Conservation (phyloP, 1,139 yeast genomes). For the Lodderomyces metapsilosis region DNA sequence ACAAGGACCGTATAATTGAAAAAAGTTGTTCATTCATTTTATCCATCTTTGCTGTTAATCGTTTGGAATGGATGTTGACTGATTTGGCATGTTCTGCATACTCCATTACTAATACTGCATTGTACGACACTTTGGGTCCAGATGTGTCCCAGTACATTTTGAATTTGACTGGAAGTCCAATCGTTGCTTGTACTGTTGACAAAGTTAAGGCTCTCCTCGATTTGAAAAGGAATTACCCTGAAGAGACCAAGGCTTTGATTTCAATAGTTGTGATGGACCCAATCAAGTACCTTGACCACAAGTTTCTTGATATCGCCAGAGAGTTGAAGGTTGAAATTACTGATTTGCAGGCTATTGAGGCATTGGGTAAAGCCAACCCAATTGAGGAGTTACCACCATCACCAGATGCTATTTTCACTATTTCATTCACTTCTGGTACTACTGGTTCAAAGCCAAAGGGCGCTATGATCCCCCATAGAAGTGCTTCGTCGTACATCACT, state of each 20-base stretch:
- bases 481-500: slow-evolving; percentile 46
- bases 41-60: slow-evolving; percentile 30
- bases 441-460: slow-evolving; percentile 68
- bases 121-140: slow-evolving; percentile 35
- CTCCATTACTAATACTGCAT: slow-evolving; percentile 34
- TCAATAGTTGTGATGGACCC: slow-evolving; percentile 36
- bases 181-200: slow-evolving; percentile 30
- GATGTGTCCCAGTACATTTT: slow-evolving; percentile 29
- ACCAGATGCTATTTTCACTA: slow-evolving; percentile 55
- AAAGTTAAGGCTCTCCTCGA: slow-evolving; percentile 23
- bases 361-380: slow-evolving; percentile 48
- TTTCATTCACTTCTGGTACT: slow-evolving; percentile 74
- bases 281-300: slow-evolving; percentile 11
- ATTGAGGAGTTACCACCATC: slow-evolving; percentile 46
- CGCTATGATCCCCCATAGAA: slow-evolving; percentile 54
- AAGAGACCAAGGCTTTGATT: slow-evolving; percentile 22
- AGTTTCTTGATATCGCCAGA: slow-evolving; percentile 19
- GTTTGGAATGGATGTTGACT: slow-evolving; percentile 36
- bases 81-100: slow-evolving; percentile 34
- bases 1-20: slow-evolving; percentile 13
- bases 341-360: slow-evolving; percentile 48
- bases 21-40: slow-evolving; percentile 26
- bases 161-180: slow-evolving; percentile 28
- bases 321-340: slow-evolving; percentile 26
- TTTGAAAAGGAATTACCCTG: slow-evolving; percentile 21